Base-by-base conservation (phyloP, 1,139 yeast genomes). In the Zygosaccharomyces sapae region DNA sequence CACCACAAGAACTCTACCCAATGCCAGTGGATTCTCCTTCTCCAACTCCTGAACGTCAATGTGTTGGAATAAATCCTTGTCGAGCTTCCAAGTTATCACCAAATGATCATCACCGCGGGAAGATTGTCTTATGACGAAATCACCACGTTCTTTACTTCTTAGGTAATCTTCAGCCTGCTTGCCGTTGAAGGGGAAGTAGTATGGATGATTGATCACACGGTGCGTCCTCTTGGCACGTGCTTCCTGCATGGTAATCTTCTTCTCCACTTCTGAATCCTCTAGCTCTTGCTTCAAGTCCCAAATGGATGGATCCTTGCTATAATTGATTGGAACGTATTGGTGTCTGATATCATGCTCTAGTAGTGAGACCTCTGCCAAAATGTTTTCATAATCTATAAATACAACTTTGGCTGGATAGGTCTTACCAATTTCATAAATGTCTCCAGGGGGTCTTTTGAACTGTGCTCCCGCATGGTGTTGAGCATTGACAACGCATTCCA, bases 41-140 rank as follows among this genome's bases (percentile, higher is more conserved):
- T 77, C 81, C 45, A 77, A 74, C 67, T 92, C 98, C 54, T 83
- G 76, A 42, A 92, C 86, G 58, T 89, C 90, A 53, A 94, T 73
- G 66, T 92, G 97, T 66, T 94, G 98, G 70, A 85, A 94, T 55
- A 92, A 72, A 63, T 83, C 86, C 61, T 86, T 92, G 51, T 88
- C 92, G 34, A 94, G 90, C 65, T 92, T 92, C 97, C 98, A 92
- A 0, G 99, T 92, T 35, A 90, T 85, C 1, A 96, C 90, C 58
- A 92, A 76, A 66, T 81, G 96, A 55, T 87, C 86, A 38, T 80
- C 76, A 31, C 98, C 98, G 53, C 83, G 81, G 5, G 96, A 87
- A 1, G 97, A 89, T 8, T 97, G 98, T 57, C 99, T 80, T 49
- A 92, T 87, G 29, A 94, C 95, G 70, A 89, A 80, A 59, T 88